Evolutionary conservation across 345 rosid species (phyloP).

Genomic region (Brassica rapa): DNA sequence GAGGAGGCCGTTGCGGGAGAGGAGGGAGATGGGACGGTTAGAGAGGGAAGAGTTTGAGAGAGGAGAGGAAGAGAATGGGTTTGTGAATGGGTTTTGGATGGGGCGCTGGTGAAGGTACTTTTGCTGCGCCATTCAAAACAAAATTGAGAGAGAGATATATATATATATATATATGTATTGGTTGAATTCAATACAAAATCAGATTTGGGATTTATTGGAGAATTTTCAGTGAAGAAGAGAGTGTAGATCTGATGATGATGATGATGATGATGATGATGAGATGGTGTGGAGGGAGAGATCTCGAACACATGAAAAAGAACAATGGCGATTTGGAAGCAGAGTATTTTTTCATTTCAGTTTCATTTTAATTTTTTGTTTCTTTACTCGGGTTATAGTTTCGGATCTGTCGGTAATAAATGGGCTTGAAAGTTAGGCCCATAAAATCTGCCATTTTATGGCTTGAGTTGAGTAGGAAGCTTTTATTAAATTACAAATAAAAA

Average conservation of each 20-base stretch:
- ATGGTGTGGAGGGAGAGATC: neutral
- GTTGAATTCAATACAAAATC: no score
- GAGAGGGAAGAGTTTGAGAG: slow-evolving; percentile 40
- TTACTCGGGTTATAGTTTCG: neutral
- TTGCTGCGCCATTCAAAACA: neutral
- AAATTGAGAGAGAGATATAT: neutral
- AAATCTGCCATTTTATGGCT: no score
- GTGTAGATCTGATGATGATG: neutral
- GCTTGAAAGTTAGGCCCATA: neutral
- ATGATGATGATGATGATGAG: no score
- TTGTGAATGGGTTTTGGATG: neutral
- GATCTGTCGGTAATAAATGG: neutral
- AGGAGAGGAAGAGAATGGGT: slow-evolving; percentile 48
- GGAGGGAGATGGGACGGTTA: slow-evolving; percentile 6
- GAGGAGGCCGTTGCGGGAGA: slow-evolving; percentile 6
- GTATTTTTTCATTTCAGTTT: neutral
- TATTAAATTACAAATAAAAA: no score
- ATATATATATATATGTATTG: no score
- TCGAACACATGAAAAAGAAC: neutral
- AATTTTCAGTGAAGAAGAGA: neutral
- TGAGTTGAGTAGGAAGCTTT: no score
- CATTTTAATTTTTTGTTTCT: neutral
- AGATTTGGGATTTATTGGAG: neutral
- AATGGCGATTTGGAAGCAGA: neutral
- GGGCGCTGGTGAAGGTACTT: neutral